Evolutionary conservation across 805 yeast species (phyloP).

Genomic region (Saturnispora mendoncae): DNA sequence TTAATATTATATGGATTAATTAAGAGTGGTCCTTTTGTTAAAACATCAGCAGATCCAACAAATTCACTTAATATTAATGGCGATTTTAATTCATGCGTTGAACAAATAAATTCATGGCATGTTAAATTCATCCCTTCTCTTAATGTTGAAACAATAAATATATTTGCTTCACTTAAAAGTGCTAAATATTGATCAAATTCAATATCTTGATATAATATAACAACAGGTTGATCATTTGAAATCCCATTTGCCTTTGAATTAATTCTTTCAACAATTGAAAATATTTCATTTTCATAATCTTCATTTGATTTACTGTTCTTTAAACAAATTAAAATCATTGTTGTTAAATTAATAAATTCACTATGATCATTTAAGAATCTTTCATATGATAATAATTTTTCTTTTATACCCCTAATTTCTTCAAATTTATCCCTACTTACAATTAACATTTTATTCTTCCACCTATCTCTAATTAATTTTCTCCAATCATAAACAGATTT

Average conservation of each 20-base stretch:
- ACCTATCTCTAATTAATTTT: slow-evolving; percentile 61
- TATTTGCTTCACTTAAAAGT: slow-evolving; percentile 73
- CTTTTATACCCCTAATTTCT: slow-evolving; percentile 77
- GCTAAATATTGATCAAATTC: slow-evolving; percentile 88
- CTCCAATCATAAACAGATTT: slow-evolving; percentile 56
- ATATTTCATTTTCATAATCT: slow-evolving; percentile 63
- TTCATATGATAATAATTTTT: slow-evolving; percentile 82
- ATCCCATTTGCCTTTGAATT: slow-evolving; percentile 69
- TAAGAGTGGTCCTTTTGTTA: slow-evolving; percentile 60
- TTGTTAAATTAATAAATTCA: slow-evolving; percentile 54
- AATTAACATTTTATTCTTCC: slow-evolving; percentile 63
- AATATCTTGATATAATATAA: slow-evolving; percentile 78
- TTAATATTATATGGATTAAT: slow-evolving; percentile 88
- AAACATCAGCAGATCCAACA: slow-evolving; percentile 83
- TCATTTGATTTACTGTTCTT: slow-evolving; percentile 45
- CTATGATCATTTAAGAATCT: slow-evolving; percentile 66
- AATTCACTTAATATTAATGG: slow-evolving; percentile 87
- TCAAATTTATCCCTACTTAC: slow-evolving; percentile 88
- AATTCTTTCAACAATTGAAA: slow-evolving; percentile 74
- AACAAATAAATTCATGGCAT: slow-evolving; percentile 85
- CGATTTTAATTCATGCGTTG: slow-evolving; percentile 60
- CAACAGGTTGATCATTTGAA: slow-evolving; percentile 73
- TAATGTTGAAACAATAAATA: slow-evolving; percentile 80
- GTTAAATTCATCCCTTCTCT: slow-evolving; percentile 97
- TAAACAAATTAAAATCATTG: slow-evolving; percentile 74